A percentile compares a stretch with the other conserved stretches of the same genome.
Conservation (phyloP, 495 filamentous ascomycete genomes). For the Trichoderma gamsii region DNA sequence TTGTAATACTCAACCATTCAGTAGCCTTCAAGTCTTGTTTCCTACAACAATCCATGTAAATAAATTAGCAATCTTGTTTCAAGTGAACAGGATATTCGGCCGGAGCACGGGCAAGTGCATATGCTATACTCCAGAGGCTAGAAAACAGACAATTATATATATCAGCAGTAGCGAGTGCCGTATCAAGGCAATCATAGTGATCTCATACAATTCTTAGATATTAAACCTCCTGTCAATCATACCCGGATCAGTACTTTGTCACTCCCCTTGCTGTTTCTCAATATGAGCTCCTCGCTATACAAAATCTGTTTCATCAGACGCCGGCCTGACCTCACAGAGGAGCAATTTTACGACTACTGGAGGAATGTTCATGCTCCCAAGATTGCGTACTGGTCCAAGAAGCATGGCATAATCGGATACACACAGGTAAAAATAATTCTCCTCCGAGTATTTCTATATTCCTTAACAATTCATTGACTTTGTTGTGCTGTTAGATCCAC, state of each 20-base stretch:
- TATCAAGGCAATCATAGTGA: background rate
- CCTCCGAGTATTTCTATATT: background rate
- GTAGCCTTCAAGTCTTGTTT: background rate
- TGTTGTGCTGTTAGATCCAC: background rate
- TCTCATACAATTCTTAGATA: background rate
- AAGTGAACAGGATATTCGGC: background rate
- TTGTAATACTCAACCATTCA: background rate
- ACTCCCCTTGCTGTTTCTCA: too few species aligned
- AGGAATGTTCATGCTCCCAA: conserved; percentile 16
- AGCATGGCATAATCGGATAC: conserved; percentile 16
- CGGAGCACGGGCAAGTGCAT: background rate
- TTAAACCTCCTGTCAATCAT: background rate
- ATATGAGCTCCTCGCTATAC: background rate
- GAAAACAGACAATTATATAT: background rate
- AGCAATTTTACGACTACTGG: conserved; percentile 18
- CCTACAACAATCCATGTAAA: background rate
- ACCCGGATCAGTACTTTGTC: background rate
- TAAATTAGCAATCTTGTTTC: background rate
- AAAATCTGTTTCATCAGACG: conserved; percentile 12
- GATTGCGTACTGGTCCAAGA: conserved; percentile 14
- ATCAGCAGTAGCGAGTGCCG: background rate
- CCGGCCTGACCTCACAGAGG: conserved; percentile 8
- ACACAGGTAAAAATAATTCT: conserved; percentile 3
- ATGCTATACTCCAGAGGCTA: background rate
- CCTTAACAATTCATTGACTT: background rate